Conservation (phyloP, 371 early-diverging fungal genomes). For the Rhizopus delemar region DNA sequence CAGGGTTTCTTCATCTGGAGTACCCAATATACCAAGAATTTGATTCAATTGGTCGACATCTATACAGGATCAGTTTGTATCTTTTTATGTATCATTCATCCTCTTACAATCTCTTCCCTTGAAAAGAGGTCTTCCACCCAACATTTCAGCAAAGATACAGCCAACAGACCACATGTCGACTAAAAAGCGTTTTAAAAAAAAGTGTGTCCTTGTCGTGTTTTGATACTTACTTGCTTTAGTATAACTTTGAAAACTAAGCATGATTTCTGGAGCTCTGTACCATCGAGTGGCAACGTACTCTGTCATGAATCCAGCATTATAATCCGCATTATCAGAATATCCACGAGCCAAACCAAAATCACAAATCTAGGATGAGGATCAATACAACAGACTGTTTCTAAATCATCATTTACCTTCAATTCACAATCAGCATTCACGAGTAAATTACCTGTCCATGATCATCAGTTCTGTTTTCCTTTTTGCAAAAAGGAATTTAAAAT, state of each 20-base stretch:
- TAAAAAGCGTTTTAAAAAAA: slow-evolving; percentile 17
- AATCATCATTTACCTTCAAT: slow-evolving; percentile 60
- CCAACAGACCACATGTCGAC: slow-evolving; percentile 99
- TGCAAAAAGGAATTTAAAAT: neutral
- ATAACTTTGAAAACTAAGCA: slow-evolving; percentile 92
- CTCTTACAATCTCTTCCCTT: slow-evolving; percentile 85
- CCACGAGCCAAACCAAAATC: slow-evolving; percentile 96
- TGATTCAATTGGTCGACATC: slow-evolving; percentile 98
- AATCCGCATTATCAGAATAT: slow-evolving; percentile 78
- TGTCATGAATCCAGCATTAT: slow-evolving; percentile 90
- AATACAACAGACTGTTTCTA: neutral
- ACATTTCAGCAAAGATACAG: slow-evolving; percentile 96
- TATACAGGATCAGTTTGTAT: slow-evolving; percentile 5
- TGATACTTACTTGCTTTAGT: slow-evolving; percentile 86
- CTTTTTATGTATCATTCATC: neutral
- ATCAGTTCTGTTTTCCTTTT: neutral
- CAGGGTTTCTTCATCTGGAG: slow-evolving; percentile 94
- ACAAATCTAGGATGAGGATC: slow-evolving; percentile 63
- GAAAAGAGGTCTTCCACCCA: slow-evolving; percentile 87
- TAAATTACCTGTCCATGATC: slow-evolving; percentile 65
- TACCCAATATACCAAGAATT: slow-evolving; percentile 95
- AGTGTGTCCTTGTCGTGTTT: neutral
- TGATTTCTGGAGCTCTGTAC: slow-evolving; percentile 99
- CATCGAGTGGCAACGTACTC: slow-evolving; percentile 98
- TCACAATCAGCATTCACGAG: slow-evolving; percentile 98